A percentile compares a stretch with the other conserved stretches of the same genome.
Conservation (phyloP, 2,329 filamentous ascomycete species). For the Elsinoe perseae region DNA sequence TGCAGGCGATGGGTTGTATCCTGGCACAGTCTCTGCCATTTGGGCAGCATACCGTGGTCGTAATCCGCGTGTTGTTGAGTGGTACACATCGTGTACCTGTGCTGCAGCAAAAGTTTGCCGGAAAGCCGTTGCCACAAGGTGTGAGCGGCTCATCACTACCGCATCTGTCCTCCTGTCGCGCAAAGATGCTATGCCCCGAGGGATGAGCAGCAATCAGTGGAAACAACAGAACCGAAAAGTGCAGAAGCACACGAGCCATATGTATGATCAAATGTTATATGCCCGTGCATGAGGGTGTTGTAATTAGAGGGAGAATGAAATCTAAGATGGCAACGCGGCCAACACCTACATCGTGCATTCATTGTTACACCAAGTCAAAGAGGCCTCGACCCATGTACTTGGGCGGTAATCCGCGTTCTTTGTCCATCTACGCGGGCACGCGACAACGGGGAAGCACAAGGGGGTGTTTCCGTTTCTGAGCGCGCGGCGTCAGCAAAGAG, state of each 20-base stretch:
- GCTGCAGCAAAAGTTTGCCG: constrained; percentile 61
- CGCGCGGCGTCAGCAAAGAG: neutral
- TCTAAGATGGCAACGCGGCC: neutral
- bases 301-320: constrained; percentile 5
- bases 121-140: constrained; percentile 50
- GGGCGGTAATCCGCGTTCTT: constrained; percentile 1
- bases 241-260: constrained; percentile 5
- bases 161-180: constrained; percentile 37
- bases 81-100: constrained; percentile 47
- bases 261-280: neutral
- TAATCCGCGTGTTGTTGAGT: constrained; percentile 54
- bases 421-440: constrained; percentile 10
- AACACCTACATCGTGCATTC: constrained; percentile 14
- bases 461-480: constrained; percentile 13
- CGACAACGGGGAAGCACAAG: constrained; percentile 7
- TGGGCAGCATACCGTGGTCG: constrained; percentile 67
- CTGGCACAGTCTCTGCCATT: constrained; percentile 47
- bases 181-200: neutral
- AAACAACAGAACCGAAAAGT: neutral
- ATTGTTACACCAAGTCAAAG: constrained; percentile 1
- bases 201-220: constrained; percentile 9
- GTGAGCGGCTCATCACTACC: constrained; percentile 40
- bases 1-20: constrained; percentile 59
- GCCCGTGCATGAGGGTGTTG: constrained; percentile 8
- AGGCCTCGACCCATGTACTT: neutral